A percentile compares a stretch with the other conserved stretches of the same genome.
These are phyloP conservation scores for Neurospora pannonica DNA, from an alignment of 495 filamentous ascomycete genomes.

Conservation along the genomic window DNA sequence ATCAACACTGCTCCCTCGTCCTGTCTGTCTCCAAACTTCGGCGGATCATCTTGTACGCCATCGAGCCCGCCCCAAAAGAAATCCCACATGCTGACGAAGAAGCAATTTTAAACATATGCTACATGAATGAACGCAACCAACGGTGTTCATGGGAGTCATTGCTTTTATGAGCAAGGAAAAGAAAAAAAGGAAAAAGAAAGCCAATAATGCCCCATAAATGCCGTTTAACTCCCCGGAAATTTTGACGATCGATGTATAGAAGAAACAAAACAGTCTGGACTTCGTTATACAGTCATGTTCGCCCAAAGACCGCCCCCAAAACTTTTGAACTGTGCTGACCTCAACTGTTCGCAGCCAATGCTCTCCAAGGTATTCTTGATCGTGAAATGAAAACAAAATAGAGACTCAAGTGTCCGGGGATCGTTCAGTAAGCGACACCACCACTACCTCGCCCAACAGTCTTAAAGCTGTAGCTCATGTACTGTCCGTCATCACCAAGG, in stretches of 20 bases:
- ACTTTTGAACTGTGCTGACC: not conserved
- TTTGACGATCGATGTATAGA: not conserved
- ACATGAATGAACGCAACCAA: not conserved
- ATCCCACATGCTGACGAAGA: not conserved
- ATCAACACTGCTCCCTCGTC: not conserved
- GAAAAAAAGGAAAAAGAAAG: not conserved
- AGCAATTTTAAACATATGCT: not conserved
- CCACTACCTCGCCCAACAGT: constrained; percentile 38
- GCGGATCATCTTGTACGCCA: not conserved
- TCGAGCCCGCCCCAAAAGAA: not conserved
- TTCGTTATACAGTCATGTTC: not conserved
- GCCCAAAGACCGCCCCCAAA: not conserved
- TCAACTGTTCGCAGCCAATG: not conserved
- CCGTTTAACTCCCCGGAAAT: not conserved
- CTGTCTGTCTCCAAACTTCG: not conserved
- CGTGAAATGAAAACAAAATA: not conserved
- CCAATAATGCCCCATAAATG: not conserved
- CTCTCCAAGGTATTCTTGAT: not conserved
- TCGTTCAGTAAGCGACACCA: constrained; percentile 25
- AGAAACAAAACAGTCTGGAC: not conserved
- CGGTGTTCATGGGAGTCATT: not conserved
- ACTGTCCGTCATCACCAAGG: constrained; percentile 42
- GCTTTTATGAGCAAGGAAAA: not conserved
- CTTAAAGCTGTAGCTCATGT: constrained; percentile 38
- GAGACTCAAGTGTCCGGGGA: not conserved